Conservation (phyloP, 768 basidiomycete species). For the Termitomyces titanicus region DNA sequence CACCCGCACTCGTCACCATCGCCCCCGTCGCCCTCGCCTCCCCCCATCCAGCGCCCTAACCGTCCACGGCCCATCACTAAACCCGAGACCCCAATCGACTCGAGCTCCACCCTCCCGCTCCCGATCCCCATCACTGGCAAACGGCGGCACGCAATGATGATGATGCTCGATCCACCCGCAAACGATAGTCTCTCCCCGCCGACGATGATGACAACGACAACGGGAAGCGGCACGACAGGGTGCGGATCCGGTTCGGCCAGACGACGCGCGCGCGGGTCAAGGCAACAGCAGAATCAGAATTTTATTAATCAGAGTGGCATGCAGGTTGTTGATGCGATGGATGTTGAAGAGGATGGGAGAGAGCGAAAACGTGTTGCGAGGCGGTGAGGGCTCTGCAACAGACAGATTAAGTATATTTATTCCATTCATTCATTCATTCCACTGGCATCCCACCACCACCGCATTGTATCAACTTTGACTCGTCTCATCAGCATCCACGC, state of each 20-base stretch:
- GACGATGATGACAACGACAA: constrained; percentile 30
- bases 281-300: constrained; percentile 27
- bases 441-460: too few relatives aligned
- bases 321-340: constrained; percentile 35
- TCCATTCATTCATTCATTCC: too few relatives aligned
- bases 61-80: not conserved
- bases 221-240: constrained; percentile 9
- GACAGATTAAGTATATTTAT: too few relatives aligned
- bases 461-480: too few relatives aligned
- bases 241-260: constrained; percentile 13
- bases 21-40: constrained; percentile 29
- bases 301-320: not conserved
- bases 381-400: too few relatives aligned
- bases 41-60: constrained; percentile 16
- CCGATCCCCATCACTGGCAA: constrained; percentile 49
- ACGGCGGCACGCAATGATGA: constrained; percentile 76
- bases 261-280: constrained; percentile 15
- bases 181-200: constrained; percentile 29
- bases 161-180: constrained; percentile 62
- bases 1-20: constrained; percentile 28
- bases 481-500: too few relatives aligned
- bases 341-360: constrained; percentile 72
- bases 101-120: constrained; percentile 17
- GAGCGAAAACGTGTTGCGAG: constrained; percentile 74
- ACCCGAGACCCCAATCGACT: constrained; percentile 18